phyloP scores from a whole-genome alignment of 768 basidiomycete genomes.

The Arthromyces matolae region DNA sequence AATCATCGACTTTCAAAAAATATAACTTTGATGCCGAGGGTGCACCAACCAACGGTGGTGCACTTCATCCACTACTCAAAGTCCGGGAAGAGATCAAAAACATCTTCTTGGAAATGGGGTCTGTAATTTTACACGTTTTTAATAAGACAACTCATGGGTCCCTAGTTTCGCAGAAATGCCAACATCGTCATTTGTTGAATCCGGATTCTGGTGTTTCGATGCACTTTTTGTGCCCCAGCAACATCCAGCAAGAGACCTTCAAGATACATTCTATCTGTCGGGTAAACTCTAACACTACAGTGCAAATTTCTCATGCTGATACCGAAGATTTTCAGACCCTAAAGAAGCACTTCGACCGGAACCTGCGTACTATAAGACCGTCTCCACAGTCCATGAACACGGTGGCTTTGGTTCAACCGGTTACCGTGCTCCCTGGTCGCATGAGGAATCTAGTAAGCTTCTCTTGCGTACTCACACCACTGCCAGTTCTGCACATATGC shows the following conservation, averaged over 20 bases:
- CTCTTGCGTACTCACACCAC: conserved; percentile 97
- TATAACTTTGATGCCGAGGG: conserved; percentile 99
- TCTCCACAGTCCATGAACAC: conserved; percentile 77
- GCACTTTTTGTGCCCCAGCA: conserved; percentile 98
- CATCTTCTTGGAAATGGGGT: conserved; percentile 99
- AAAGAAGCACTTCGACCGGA: conserved; percentile 71
- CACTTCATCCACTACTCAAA: conserved; percentile 93
- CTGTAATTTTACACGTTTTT: conserved; percentile 19
- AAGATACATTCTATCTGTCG: conserved; percentile 98
- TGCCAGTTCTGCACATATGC: conserved; percentile 89
- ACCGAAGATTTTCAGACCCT: conserved; percentile 55
- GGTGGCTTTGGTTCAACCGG: conserved; percentile 91
- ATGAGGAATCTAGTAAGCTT: conserved; percentile 88
- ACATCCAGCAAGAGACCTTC: conserved; percentile 95
- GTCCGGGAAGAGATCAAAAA: conserved; percentile 96
- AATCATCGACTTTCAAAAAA: conserved; percentile 89
- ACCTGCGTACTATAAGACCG: conserved; percentile 78
- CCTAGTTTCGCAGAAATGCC: conserved; percentile 97
- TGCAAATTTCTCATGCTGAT: not conserved
- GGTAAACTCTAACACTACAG: conserved; percentile 43
- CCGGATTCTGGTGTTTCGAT: conserved; percentile 99
- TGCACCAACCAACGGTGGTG: conserved; percentile 82
- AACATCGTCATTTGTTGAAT: conserved; percentile 92
- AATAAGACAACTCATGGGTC: not conserved
- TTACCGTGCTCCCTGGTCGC: conserved; percentile 96